Evolutionary conservation across 2,329 filamentous ascomycete genomes (phyloP).

Genomic region (Colletotrichum navitas): DNA sequence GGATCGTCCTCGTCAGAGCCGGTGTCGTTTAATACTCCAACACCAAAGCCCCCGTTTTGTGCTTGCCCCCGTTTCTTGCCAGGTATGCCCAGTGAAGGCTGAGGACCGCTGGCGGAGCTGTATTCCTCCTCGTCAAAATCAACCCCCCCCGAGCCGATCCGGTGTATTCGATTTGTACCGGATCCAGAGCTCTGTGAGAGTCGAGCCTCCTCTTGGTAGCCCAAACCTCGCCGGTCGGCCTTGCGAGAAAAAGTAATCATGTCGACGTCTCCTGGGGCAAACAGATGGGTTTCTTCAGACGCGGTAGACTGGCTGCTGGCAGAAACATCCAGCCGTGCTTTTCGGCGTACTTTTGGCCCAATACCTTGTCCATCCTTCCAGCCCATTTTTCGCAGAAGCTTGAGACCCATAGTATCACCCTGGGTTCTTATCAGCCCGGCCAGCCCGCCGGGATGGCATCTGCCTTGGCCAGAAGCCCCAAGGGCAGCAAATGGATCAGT

Average conservation of each 20-base stretch:
- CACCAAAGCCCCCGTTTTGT: conserved; percentile 78
- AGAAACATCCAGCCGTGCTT: conserved; percentile 73
- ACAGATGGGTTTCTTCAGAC: conserved; percentile 72
- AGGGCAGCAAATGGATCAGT: conserved; percentile 80
- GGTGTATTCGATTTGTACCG: not conserved
- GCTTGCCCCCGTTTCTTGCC: conserved; percentile 61
- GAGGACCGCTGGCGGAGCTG: not conserved
- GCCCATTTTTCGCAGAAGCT: conserved; percentile 90
- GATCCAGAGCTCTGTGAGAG: conserved; percentile 49
- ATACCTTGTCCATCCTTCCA: conserved; percentile 96
- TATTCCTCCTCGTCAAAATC: not conserved
- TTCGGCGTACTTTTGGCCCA: conserved; percentile 84
- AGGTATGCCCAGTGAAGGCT: conserved; percentile 13
- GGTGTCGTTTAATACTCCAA: conserved; percentile 91
- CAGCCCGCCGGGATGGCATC: conserved; percentile 54
- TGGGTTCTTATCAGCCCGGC: conserved; percentile 79
- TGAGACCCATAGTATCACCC: conserved; percentile 89
- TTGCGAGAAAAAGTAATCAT: conserved; percentile 77
- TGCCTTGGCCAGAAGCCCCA: conserved; percentile 69
- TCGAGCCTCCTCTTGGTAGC: conserved; percentile 71
- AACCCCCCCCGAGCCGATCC: conserved; percentile 38
- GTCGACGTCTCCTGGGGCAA: conserved; percentile 84
- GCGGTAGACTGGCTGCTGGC: conserved; percentile 52
- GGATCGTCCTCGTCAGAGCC: conserved; percentile 96
- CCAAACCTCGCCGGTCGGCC: conserved; percentile 77